Evolutionary conservation across 1,284 basidiomycete genomes (phyloP).

Genomic region (Moniliophthora roreri): DNA sequence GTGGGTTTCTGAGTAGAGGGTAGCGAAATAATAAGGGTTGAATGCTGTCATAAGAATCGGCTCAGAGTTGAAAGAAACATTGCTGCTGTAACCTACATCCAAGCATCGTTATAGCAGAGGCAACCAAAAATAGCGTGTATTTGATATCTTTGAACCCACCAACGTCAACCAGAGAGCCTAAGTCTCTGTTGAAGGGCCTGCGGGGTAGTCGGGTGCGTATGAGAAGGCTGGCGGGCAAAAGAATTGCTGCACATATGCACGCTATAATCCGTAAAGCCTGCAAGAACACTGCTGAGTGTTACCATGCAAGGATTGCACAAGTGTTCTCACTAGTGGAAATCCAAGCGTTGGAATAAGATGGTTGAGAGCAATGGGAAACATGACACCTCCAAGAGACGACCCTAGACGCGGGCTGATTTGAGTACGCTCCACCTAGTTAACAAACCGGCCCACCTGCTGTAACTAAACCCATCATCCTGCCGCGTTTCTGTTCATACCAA

Average conservation of each 20-base stretch:
- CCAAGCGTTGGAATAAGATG: not conserved
- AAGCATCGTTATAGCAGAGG: not conserved
- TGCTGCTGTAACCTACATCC: not conserved
- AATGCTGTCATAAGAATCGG: not conserved
- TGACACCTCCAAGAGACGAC: not conserved
- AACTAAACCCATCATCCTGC: conserved; percentile 2
- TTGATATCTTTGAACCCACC: conserved; percentile 1
- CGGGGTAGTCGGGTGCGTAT: conserved; percentile 1
- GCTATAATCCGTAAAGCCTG: not conserved
- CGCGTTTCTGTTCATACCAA: conserved; percentile 2
- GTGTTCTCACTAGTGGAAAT: not conserved
- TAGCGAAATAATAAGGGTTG: conserved; percentile 1
- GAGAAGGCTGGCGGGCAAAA: not conserved
- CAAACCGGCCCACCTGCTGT: not conserved
- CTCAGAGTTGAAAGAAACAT: too few species aligned
- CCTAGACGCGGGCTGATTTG: not conserved
- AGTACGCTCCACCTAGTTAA: not conserved
- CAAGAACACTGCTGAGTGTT: too few species aligned
- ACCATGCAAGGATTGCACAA: not conserved
- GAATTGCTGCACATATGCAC: not conserved
- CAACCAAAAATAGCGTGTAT: not conserved
- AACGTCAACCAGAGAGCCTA: not conserved
- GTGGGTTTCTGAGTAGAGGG: not conserved
- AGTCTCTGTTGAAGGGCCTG: not conserved
- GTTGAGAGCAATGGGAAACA: conserved; percentile 3